Percentiles rank a stretch among this genome's conserved stretches.
Evolutionary conservation across 1,139 yeast genomes (phyloP).

Genomic region (Yamadazyma triangularis): DNA sequence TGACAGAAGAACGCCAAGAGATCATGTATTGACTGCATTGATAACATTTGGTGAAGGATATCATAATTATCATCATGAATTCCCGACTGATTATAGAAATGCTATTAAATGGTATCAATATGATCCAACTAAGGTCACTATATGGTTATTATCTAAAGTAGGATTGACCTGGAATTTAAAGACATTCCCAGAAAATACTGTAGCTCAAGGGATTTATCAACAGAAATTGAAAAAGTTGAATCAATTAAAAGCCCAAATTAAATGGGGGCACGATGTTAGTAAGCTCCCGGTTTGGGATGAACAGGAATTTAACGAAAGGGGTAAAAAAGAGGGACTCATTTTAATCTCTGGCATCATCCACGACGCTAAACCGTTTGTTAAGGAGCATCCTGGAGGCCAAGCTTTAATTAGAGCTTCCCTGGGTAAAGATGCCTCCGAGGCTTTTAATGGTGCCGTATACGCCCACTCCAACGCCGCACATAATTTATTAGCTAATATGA

Average conservation of each 20-base stretch:
- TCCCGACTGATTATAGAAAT: conserved; percentile 97
- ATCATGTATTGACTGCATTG: conserved; percentile 88
- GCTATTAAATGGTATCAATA: conserved; percentile 98
- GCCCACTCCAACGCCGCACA: conserved; percentile 98
- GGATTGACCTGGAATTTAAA: conserved; percentile 91
- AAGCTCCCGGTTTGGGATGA: conserved; percentile 91
- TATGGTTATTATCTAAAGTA: conserved; percentile 64
- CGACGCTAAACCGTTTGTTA: conserved; percentile 78
- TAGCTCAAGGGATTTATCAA: conserved; percentile 92
- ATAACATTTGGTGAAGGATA: conserved; percentile 98
- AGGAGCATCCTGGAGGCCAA: conserved; percentile 97
- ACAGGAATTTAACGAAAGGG: conserved; percentile 68
- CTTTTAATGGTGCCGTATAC: conserved; percentile 97
- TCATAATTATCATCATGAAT: conserved; percentile 99
- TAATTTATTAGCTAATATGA: conserved; percentile 89
- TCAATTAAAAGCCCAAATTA: conserved; percentile 66
- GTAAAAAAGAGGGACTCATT: conserved; percentile 57
- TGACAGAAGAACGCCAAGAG: conserved; percentile 96
- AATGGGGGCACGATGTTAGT: conserved; percentile 90
- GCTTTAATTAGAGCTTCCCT: conserved; percentile 79
- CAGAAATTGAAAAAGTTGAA: conserved; percentile 96
- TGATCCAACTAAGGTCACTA: conserved; percentile 89
- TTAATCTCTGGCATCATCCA: conserved; percentile 93
- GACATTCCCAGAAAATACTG: conserved; percentile 91
- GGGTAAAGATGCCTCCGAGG: conserved; percentile 96